Conservation (phyloP, 2,329 filamentous ascomycete genomes). For the Scedosporium apiospermum region DNA sequence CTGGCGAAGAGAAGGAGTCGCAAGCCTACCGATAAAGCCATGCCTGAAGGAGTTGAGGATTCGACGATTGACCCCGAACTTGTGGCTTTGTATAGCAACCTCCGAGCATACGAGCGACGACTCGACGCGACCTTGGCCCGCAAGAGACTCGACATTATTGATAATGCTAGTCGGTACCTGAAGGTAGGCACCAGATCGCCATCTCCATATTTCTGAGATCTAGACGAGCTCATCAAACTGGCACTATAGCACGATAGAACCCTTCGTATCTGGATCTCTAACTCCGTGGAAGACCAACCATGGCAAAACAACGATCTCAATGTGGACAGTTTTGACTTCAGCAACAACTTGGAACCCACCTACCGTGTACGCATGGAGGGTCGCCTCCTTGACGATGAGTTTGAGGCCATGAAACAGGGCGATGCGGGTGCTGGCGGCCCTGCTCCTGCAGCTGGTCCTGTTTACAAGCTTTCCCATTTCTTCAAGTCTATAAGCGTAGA, state of each 20-base stretch:
- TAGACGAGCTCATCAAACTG: not conserved
- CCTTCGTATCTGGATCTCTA: conserved; percentile 87
- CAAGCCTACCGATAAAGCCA: conserved; percentile 89
- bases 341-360: conserved; percentile 63
- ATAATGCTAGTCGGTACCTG: conserved; percentile 63
- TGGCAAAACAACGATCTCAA: conserved; percentile 68
- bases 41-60: conserved; percentile 82
- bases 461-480: conserved; percentile 62
- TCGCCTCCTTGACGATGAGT: conserved; percentile 62
- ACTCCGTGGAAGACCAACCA: conserved; percentile 86
- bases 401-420: conserved; percentile 24
- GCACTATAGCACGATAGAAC: conserved; percentile 31
- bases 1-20: conserved; percentile 70
- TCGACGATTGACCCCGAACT: conserved; percentile 68
- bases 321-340: conserved; percentile 73
- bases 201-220: not conserved
- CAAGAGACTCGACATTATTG: conserved; percentile 84
- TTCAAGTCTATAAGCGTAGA: conserved; percentile 73
- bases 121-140: conserved; percentile 90
- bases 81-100: conserved; percentile 68
- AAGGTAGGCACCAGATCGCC: conserved; percentile 39
- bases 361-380: conserved; percentile 92
- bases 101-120: conserved; percentile 79
- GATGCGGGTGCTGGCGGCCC: conserved; percentile 11
- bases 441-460: conserved; percentile 26